Evolutionary conservation across 169 alveolate genomes (phyloP).

Genomic region (Eimeria sp.): DNA sequence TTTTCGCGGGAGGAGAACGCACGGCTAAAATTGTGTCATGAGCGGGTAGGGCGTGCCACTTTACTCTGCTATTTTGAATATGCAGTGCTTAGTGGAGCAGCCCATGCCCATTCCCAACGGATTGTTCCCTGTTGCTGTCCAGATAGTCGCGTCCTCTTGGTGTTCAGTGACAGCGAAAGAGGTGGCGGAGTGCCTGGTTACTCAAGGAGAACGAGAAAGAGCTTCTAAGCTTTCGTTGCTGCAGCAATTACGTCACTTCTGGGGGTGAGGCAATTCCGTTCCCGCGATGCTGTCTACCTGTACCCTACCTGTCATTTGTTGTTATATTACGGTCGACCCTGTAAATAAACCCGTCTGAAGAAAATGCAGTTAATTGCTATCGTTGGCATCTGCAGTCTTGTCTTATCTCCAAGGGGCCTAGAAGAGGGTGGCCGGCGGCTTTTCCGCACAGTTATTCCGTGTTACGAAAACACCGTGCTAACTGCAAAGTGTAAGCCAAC

Average conservation of each 20-base stretch:
- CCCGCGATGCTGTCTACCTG: background rate
- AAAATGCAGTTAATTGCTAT: background rate
- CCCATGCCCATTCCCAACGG: background rate
- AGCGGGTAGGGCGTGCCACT: conserved; percentile 40
- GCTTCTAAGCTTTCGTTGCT: background rate
- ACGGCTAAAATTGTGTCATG: conserved; percentile 49
- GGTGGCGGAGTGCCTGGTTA: conserved; percentile 40
- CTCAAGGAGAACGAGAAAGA: background rate
- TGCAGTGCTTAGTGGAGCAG: background rate
- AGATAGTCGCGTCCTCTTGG: conserved; percentile 62
- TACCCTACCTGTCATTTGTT: background rate
- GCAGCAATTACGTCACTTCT: background rate
- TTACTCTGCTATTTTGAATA: background rate
- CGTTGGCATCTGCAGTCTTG: background rate
- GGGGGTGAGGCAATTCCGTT: background rate
- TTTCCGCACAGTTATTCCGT: conserved; percentile 53
- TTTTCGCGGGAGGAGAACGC: conserved; percentile 63
- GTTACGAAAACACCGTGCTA: conserved; percentile 29
- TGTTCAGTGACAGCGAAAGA: conserved; percentile 22
- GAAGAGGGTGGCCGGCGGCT: conserved; percentile 65
- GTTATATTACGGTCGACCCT: background rate
- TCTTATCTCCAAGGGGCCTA: conserved; percentile 46
- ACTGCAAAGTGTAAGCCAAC: conserved; percentile 38
- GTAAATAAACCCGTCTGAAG: background rate
- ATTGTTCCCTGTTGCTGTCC: background rate